Evolutionary conservation across 1,284 basidiomycete species (phyloP), one percentile per base, ranked within the genome.

Genomic region (Cutaneotrichosporon arboriforme): DNA sequence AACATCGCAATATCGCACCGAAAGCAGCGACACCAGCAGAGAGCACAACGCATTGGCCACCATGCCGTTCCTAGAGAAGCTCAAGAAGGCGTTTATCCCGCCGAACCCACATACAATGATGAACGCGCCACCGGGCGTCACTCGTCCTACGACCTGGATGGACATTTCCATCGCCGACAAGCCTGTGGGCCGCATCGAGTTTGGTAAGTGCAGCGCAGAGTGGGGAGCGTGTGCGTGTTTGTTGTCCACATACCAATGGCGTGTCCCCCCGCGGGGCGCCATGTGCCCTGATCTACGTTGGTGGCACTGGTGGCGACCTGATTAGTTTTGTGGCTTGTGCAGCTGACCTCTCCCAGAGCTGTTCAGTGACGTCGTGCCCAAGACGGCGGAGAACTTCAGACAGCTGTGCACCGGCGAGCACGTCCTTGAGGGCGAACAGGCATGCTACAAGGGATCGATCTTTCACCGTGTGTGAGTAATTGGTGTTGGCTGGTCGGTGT

Each of bases 391-490:
- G 31, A 59, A 59, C 57, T 59, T 59, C 23, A 20, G 45, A 18
- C 33, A 52, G 36, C 51, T 59, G 34, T 51, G 46, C 22, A 46
- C 31, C 15, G 40, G 44, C 21, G 26, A 46, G 34, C 50, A 49
- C 17, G 36, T 13, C 14, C 26, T 33, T 4, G 21, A 20, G 15
- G 47, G 47, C 31, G 12, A 49, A 26, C 4, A 4, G 23, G 5
- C 14, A 4, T 21, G 31, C 3, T 59, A 59, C 34, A 22, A 41
- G 36, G 47, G 44, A 17, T 4, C 40, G 7, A 35, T 31, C 9
- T 59, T 59, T 47, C 57, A 59, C 53, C 57, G 57, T 18, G 51
- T 59, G 54, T 56, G 46, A 51, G 50, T 45, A 4, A 7, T 31
- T 22, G 4, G 13, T 20, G 13, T 5, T 8, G 20, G 13, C 14